Evolutionary conservation across 2,329 filamentous ascomycete genomes (phyloP).

Genomic region (Hypomyces rosellus): DNA sequence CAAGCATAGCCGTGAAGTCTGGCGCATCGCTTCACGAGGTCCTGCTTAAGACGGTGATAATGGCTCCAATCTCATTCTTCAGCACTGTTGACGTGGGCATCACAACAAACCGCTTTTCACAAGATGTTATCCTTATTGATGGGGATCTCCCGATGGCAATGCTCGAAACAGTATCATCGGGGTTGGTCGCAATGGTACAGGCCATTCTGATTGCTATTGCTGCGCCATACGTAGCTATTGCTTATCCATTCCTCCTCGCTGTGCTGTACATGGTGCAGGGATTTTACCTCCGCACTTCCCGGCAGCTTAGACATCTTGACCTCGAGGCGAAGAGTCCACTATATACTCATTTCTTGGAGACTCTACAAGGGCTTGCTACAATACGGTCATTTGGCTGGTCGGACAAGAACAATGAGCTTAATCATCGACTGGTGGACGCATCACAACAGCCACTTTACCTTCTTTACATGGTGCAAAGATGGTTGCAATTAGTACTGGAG

Average conservation of each 20-base stretch:
- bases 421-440: too few relatives aligned
- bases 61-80: constrained; percentile 31
- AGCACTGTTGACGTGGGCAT: constrained; percentile 30
- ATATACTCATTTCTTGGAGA: background rate
- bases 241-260: constrained; percentile 41
- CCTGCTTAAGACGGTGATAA: constrained; percentile 22
- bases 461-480: too few relatives aligned
- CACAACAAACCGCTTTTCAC: constrained; percentile 33
- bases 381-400: too few relatives aligned
- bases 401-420: too few relatives aligned
- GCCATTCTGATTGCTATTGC: constrained; percentile 32
- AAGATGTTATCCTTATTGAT: constrained; percentile 32
- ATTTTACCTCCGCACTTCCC: constrained; percentile 52
- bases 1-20: constrained; percentile 15
- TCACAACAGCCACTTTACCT: too few relatives aligned
- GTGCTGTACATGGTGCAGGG: constrained; percentile 45
- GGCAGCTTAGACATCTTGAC: constrained; percentile 53
- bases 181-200: constrained; percentile 28
- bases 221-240: constrained; percentile 38
- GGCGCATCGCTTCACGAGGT: constrained; percentile 22
- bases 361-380: too few relatives aligned
- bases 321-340: constrained; percentile 50
- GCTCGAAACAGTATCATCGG: constrained; percentile 19
- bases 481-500: too few relatives aligned
- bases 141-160: constrained; percentile 25